phyloP scores from a whole-genome alignment of 2,329 filamentous ascomycete genomes.

The Alternaria brassicae region DNA sequence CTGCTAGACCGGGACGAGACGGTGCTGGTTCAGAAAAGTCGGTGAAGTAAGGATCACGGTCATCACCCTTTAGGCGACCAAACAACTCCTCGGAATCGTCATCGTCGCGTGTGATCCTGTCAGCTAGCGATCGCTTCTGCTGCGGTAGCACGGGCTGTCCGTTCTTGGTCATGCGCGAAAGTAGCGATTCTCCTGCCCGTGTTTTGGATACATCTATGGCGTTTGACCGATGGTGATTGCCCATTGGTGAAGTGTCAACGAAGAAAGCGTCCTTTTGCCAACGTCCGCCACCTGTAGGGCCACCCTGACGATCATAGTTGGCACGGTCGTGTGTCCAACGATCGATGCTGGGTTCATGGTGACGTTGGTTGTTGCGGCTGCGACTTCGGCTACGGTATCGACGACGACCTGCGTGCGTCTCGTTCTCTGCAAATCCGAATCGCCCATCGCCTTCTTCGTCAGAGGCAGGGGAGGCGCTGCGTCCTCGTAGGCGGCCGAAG shows the following conservation, averaged over 20 bases:
- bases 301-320: conserved; percentile 28
- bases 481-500: conserved; percentile 62
- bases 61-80: conserved; percentile 43
- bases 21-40: conserved; percentile 36
- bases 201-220: conserved; percentile 49
- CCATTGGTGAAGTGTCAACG: conserved; percentile 50
- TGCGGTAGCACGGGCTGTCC: conserved; percentile 35
- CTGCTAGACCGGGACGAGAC: conserved; percentile 27
- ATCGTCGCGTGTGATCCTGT: conserved; percentile 42
- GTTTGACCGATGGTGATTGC: conserved; percentile 55
- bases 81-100: conserved; percentile 32
- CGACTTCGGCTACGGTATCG: conserved; percentile 54
- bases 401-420: conserved; percentile 53
- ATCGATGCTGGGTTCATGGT: conserved; percentile 34
- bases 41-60: conserved; percentile 32
- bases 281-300: conserved; percentile 26
- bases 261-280: conserved; percentile 37
- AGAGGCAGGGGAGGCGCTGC: conserved; percentile 65
- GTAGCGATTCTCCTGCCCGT: conserved; percentile 28
- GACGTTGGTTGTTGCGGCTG: conserved; percentile 29
- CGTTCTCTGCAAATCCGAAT: conserved; percentile 57
- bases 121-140: conserved; percentile 36
- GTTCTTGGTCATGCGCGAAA: conserved; percentile 47
- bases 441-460: conserved; percentile 57
- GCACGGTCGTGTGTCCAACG: conserved; percentile 44